These are phyloP conservation scores for Massarina eburnea DNA, from an alignment of 2,329 filamentous ascomycete genomes.

Conservation along the genomic window DNA sequence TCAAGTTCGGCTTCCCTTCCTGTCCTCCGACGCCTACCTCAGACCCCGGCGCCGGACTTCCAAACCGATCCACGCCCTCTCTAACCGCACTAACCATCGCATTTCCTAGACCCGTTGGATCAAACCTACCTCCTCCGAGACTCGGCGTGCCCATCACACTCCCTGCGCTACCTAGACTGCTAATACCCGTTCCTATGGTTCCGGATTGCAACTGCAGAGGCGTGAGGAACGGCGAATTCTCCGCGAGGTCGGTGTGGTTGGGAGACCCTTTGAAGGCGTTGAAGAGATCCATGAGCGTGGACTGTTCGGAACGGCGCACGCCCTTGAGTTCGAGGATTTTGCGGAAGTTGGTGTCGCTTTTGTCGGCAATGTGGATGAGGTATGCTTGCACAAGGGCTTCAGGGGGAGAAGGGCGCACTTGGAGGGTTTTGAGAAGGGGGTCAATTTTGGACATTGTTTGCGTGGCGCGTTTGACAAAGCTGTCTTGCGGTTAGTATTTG, in stretches of 20 bases:
- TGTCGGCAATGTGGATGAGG: slow-evolving; percentile 93
- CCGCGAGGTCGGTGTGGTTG: slow-evolving; percentile 64
- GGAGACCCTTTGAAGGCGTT: slow-evolving; percentile 74
- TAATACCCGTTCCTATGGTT: slow-evolving; percentile 47
- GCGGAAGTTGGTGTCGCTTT: slow-evolving; percentile 90
- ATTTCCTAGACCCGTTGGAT: slow-evolving; percentile 79
- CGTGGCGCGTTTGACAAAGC: slow-evolving; percentile 85
- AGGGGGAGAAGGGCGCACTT: slow-evolving; percentile 86
- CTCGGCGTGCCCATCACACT: slow-evolving; percentile 44
- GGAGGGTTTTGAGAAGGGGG: slow-evolving; percentile 90
- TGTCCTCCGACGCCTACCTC: slow-evolving; percentile 28
- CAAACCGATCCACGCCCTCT: slow-evolving; percentile 78
- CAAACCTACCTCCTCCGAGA: slow-evolving; percentile 59
- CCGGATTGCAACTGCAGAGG: slow-evolving; percentile 40
- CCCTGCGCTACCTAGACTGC: slow-evolving; percentile 41
- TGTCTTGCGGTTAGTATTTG: slow-evolving; percentile 41
- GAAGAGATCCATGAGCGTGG: slow-evolving; percentile 84
- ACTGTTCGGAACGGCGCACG: slow-evolving; percentile 77
- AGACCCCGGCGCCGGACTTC: slow-evolving; percentile 52
- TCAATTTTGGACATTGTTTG: slow-evolving; percentile 84
- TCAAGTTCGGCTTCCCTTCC: slow-evolving; percentile 72
- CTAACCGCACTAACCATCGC: slow-evolving; percentile 85
- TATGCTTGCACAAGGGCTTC: slow-evolving; percentile 97
- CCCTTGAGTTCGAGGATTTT: slow-evolving; percentile 97
- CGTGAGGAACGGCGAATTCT: slow-evolving; percentile 39